Evolutionary conservation across 108 stramenopile genomes (phyloP), one percentile per base, ranked within the genome.

Genomic region (Skeletonema grethae): DNA sequence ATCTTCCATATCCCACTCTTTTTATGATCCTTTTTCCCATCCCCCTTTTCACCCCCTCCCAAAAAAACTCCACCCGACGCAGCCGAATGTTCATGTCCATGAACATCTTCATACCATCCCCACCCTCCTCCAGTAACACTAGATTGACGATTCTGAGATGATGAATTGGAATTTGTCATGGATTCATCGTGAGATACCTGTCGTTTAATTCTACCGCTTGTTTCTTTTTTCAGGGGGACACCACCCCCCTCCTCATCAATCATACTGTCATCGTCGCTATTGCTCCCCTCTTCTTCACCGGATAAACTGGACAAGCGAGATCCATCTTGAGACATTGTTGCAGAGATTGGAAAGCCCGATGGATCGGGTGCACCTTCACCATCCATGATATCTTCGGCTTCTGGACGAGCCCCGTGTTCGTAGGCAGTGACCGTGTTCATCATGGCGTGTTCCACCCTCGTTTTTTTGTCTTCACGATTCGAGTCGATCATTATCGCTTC

Each of bases 41-140:
- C 72, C 4, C 43, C 43, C 8, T 67, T 75, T 35, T 15, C 53
- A 18, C 61, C 63, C 63, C 43, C 63, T 38, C 41, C 63, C 13
- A 39, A 39, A 8, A n/a, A 18, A 4, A 11, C 62, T 9, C 36
- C 34, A 5, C 65, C 65, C 28, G 22, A 53, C 50, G 50, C 18
- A 22, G 50, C 50, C 22, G 50, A 48, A 64, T 12, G 46, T 31
- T 79, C 74, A 32, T 80, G 59, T 0, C 62, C 77, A 53, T 89
- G 91, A 4, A 90, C 84, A 65, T 94, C 92, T 73, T 94, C 90
- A 67, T 87, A 94, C 90, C 90, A 94, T 20, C 92, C 90, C 88
- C 90, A 91, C 57, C 91, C 63, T 2, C 50, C 50, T 24, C 50
- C 50, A 9, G 50, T 53, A 22, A 53, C 22, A 8, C 50, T 53